Evolutionary conservation across 2,329 filamentous ascomycete species (phyloP).

Genomic region (Aspergillus brunneoviolaceus): DNA sequence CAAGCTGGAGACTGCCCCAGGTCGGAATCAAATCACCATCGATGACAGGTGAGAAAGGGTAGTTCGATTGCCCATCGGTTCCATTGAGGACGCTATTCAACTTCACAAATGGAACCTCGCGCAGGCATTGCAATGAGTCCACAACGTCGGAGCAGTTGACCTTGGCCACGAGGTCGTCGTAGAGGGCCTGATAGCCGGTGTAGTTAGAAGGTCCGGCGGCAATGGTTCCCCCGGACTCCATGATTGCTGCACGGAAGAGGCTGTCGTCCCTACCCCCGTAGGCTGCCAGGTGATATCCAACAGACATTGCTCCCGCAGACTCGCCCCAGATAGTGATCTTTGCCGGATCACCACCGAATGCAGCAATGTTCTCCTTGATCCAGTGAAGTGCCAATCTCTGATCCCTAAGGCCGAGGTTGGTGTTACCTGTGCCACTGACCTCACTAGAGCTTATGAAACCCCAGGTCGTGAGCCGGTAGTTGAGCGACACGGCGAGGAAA

Average conservation of each 20-base stretch:
- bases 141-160: conserved; percentile 58
- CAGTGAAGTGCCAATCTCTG: conserved; percentile 40
- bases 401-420: conserved; percentile 57
- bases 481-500: conserved; percentile 55
- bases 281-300: conserved; percentile 53
- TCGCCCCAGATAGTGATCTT: conserved; percentile 56
- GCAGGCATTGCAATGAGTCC: conserved; percentile 66
- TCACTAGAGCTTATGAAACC: conserved; percentile 53
- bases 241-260: conserved; percentile 55
- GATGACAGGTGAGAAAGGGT: conserved; percentile 42
- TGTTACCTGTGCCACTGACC: conserved; percentile 42
- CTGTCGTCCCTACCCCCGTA: conserved; percentile 56
- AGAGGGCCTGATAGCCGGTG: conserved; percentile 49
- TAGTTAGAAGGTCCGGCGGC: conserved; percentile 41
- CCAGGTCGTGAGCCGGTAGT: conserved; percentile 54
- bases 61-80: conserved; percentile 38
- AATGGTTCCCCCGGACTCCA: conserved; percentile 55
- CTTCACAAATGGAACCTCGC: conserved; percentile 57
- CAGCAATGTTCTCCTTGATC: conserved; percentile 38
- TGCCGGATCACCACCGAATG: conserved; percentile 35
- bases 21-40: conserved; percentile 59
- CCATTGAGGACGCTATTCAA: conserved; percentile 57
- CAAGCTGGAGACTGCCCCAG: conserved; percentile 55
- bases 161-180: conserved; percentile 59
- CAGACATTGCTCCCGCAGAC: conserved; percentile 53